Conservation (phyloP, 2,329 filamentous ascomycete genomes). For the Ceratocystis diversiconidia region DNA sequence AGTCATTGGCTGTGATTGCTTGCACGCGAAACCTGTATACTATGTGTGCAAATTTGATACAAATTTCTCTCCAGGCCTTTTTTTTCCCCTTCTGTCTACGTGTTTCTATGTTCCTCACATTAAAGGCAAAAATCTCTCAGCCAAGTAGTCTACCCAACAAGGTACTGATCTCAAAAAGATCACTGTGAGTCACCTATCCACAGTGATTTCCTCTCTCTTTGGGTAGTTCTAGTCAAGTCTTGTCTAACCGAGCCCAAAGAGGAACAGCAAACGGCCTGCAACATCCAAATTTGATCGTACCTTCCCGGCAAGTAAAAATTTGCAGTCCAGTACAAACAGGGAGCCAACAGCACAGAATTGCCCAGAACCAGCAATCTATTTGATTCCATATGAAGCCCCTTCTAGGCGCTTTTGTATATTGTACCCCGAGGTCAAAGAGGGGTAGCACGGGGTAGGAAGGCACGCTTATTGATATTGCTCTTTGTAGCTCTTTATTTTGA, state of each 20-base stretch:
- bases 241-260: background rate
- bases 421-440: background rate
- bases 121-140: background rate
- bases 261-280: background rate
- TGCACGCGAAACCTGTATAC: background rate
- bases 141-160: background rate
- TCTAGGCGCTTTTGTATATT: background rate
- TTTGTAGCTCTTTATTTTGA: background rate
- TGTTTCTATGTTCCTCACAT: background rate
- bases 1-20: conserved; percentile 10
- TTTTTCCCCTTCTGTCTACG: background rate
- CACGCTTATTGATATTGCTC: background rate
- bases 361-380: background rate
- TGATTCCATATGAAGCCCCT: background rate
- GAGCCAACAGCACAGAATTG: background rate
- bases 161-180: background rate
- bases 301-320: background rate
- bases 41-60: background rate
- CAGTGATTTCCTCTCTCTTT: background rate
- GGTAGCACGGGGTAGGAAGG: background rate
- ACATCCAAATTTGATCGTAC: background rate
- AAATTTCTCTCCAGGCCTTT: background rate
- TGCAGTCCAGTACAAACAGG: background rate
- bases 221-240: background rate
- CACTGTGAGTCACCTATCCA: background rate